phyloP scores from a whole-genome alignment of 2,329 filamentous ascomycete genomes.

The Colletotrichum australisinense region DNA sequence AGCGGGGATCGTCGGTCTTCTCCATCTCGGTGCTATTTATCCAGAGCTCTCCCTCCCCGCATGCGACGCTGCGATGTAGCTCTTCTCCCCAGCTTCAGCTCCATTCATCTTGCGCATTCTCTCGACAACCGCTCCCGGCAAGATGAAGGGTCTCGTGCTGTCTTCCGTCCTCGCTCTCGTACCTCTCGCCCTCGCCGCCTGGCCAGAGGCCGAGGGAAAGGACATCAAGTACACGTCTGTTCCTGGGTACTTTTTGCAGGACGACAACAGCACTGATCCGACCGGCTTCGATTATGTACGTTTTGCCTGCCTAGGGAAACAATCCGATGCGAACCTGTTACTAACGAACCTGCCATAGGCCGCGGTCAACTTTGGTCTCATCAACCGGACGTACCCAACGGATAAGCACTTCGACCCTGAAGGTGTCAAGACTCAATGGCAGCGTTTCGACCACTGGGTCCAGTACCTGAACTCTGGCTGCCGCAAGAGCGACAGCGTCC shows the following conservation, averaged over 20 bases:
- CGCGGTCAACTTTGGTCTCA: constrained; percentile 72
- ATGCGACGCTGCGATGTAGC: constrained; percentile 22
- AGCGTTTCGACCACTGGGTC: constrained; percentile 71
- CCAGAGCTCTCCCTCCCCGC: constrained; percentile 18
- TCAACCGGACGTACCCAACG: constrained; percentile 70
- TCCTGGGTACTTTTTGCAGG: constrained; percentile 72
- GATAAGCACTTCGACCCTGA: constrained; percentile 56
- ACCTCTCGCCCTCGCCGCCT: constrained; percentile 43
- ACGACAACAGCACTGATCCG: constrained; percentile 66
- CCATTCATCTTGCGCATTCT: not conserved
- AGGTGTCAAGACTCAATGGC: constrained; percentile 68
- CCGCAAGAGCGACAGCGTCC: constrained; percentile 52
- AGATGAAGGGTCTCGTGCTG: constrained; percentile 48
- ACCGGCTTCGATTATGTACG: constrained; percentile 73
- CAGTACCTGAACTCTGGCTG: constrained; percentile 60
- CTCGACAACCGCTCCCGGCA: constrained; percentile 36
- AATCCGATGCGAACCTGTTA: not conserved
- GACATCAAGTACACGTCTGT: constrained; percentile 71
- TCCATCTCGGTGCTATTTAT: constrained; percentile 29
- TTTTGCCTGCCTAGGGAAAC: constrained; percentile 15
- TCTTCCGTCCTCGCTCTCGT: constrained; percentile 44
- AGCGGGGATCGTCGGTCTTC: constrained; percentile 7
- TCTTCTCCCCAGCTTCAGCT: not conserved
- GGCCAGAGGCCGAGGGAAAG: constrained; percentile 46
- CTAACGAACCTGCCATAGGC: constrained; percentile 53